Conservation (phyloP, 768 basidiomycete genomes). For the Lentinula raphanica region DNA sequence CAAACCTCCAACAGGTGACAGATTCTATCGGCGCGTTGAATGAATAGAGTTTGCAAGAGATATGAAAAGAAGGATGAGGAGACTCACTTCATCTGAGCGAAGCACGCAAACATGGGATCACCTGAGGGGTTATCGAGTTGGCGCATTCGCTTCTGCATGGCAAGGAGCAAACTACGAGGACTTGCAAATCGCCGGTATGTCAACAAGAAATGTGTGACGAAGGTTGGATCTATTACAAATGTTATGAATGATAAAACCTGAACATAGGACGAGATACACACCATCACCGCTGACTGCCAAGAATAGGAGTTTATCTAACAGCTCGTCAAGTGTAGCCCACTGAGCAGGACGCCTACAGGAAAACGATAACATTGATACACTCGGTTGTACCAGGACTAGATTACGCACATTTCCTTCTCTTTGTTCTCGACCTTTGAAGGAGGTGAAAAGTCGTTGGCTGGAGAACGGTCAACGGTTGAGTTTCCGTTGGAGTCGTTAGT, state of each 20-base stretch:
- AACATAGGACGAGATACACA: conserved; percentile 22
- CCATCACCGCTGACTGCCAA: conserved; percentile 82
- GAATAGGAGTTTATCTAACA: conserved; percentile 79
- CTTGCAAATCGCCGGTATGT: conserved; percentile 81
- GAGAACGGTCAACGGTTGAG: neutral
- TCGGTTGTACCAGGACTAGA: neutral
- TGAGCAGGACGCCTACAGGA: conserved; percentile 47
- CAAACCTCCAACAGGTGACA: conserved; percentile 75
- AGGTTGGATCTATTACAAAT: conserved; percentile 67
- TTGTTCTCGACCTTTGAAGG: conserved; percentile 25
- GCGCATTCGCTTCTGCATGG: conserved; percentile 85
- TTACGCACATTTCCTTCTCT: conserved; percentile 47
- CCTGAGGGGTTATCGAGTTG: conserved; percentile 65
- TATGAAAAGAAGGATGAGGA: conserved; percentile 7
- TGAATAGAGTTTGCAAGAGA: conserved; percentile 2
- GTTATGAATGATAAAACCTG: neutral
- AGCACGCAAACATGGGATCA: conserved; percentile 83
- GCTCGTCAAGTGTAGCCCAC: conserved; percentile 73
- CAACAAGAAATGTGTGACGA: conserved; percentile 74
- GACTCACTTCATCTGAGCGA: conserved; percentile 78
- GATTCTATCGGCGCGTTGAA: conserved; percentile 43
- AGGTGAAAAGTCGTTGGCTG: neutral
- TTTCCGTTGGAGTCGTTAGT: neutral
- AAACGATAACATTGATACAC: neutral
- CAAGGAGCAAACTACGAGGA: conserved; percentile 73